These are phyloP conservation scores for Cardamine resedifolia DNA, from an alignment of 345 rosid genomes.

Conservation along the genomic window DNA sequence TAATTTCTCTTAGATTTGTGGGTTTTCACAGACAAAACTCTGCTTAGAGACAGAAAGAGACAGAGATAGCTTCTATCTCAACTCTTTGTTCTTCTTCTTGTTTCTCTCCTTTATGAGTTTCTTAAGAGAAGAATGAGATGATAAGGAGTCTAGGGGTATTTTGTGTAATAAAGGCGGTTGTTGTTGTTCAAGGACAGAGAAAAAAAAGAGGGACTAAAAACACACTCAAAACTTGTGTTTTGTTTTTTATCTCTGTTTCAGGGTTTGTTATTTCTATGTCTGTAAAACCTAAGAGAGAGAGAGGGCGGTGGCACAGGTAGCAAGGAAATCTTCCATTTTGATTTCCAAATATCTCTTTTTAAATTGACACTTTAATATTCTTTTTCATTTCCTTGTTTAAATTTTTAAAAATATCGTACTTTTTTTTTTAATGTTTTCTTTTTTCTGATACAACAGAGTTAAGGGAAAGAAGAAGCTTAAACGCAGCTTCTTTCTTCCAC, in stretches of 20 bases:
- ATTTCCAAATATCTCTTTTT: constrained; percentile 22
- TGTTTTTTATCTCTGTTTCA: constrained; percentile 40
- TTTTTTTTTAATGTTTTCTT: not conserved
- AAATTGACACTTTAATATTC: constrained; percentile 7
- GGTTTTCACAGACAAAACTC: constrained; percentile 17
- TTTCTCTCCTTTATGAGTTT: not conserved
- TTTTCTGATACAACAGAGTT: constrained; percentile 5
- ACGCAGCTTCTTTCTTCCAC: constrained; percentile 29
- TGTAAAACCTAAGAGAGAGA: constrained; percentile 32
- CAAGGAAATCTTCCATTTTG: constrained; percentile 34
- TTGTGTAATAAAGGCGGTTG: constrained; percentile 46
- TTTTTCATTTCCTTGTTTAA: not conserved
- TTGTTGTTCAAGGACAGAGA: constrained; percentile 23
- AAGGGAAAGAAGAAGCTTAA: constrained; percentile 27
- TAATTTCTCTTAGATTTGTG: constrained; percentile 28
- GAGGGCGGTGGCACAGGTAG: constrained; percentile 41
- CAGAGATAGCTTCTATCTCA: constrained; percentile 1
- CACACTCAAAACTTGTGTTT: constrained; percentile 41
- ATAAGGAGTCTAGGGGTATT: constrained; percentile 4
- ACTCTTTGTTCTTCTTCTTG: not conserved
- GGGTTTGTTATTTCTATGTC: constrained; percentile 30
- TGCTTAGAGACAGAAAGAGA: not conserved
- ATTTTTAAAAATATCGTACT: not conserved
- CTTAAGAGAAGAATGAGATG: constrained; percentile 6
- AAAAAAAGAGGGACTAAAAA: constrained; percentile 20